phyloP scores from a whole-genome alignment of 768 basidiomycete species.

The Leccinum boreale region DNA sequence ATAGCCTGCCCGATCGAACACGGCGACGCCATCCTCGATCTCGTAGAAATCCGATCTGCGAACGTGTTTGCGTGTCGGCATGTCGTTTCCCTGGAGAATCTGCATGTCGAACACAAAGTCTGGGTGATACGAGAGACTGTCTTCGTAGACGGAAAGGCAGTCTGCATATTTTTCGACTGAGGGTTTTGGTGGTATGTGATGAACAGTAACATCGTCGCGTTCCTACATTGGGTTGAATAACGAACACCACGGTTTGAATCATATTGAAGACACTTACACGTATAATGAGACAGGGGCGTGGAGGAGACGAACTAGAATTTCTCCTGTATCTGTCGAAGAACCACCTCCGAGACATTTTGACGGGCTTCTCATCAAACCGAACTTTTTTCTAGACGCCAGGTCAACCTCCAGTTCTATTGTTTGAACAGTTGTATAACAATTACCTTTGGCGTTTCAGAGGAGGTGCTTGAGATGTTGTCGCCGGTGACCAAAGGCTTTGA shows the following conservation, averaged over 20 bases:
- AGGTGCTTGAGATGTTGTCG: constrained; percentile 6
- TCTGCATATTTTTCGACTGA: constrained; percentile 17
- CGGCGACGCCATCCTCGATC: constrained; percentile 26
- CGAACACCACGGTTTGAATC: not conserved
- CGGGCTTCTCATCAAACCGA: constrained; percentile 28
- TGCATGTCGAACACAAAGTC: constrained; percentile 17
- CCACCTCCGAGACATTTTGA: constrained; percentile 17
- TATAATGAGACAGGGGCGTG: constrained; percentile 28
- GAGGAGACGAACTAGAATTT: constrained; percentile 12
- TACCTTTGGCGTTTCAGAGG: constrained; percentile 19
- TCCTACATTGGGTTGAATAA: constrained; percentile 15
- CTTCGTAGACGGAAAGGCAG: constrained; percentile 26
- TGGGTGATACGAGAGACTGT: constrained; percentile 23
- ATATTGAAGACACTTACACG: constrained; percentile 16
- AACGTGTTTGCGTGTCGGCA: constrained; percentile 3
- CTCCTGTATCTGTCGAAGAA: constrained; percentile 17
- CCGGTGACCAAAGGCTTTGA: constrained; percentile 3
- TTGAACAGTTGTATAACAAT: not conserved
- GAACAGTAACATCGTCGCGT: not conserved
- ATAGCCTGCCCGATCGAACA: constrained; percentile 27
- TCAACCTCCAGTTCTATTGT: not conserved
- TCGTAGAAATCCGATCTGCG: constrained; percentile 27
- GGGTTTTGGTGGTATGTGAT: not conserved
- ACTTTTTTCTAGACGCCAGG: constrained; percentile 15
- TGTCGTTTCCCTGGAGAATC: constrained; percentile 15